These are phyloP conservation scores for Polyporus arcularius DNA, from an alignment of 768 basidiomycete species.

Conservation along the genomic window DNA sequence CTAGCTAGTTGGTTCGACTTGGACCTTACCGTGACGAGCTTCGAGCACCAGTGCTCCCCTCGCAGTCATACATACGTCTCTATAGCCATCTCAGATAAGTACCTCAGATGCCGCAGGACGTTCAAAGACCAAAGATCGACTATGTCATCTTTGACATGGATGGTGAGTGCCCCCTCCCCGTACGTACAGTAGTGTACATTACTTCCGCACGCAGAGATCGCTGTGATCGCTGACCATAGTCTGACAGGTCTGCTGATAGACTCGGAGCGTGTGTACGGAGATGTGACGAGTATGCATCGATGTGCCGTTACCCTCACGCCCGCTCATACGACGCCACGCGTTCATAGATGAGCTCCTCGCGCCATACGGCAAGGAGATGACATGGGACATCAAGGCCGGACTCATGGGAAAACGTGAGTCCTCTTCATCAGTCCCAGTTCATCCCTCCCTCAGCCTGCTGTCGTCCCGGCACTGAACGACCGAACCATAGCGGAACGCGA, in stretches of 20 bases:
- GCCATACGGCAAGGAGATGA: constrained; percentile 74
- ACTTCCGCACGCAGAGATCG: not conserved
- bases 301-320: not conserved
- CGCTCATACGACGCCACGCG: constrained; percentile 4
- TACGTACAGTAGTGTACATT: not conserved
- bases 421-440: too few relatives aligned
- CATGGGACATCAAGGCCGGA: constrained; percentile 88
- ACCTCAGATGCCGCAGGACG: not conserved
- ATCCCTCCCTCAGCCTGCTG: not conserved
- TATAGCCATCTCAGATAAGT: not conserved
- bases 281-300: constrained; percentile 65
- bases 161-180: constrained; percentile 31
- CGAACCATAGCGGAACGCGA: constrained; percentile 58
- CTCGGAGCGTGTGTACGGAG: constrained; percentile 74
- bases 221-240: too few relatives aligned
- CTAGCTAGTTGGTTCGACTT: too few relatives aligned
- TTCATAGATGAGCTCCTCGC: constrained; percentile 68
- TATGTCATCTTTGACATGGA: constrained; percentile 41
- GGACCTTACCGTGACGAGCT: too few relatives aligned
- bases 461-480: too few relatives aligned
- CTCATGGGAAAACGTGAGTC: constrained; percentile 81
- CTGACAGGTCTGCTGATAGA: constrained; percentile 69
- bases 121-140: constrained; percentile 23
- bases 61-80: too few relatives aligned
- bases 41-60: too few relatives aligned